These are phyloP conservation scores for Thinopyrum elongatum DNA, from an alignment of 176 grass and related monocot species.

Conservation along the genomic window DNA sequence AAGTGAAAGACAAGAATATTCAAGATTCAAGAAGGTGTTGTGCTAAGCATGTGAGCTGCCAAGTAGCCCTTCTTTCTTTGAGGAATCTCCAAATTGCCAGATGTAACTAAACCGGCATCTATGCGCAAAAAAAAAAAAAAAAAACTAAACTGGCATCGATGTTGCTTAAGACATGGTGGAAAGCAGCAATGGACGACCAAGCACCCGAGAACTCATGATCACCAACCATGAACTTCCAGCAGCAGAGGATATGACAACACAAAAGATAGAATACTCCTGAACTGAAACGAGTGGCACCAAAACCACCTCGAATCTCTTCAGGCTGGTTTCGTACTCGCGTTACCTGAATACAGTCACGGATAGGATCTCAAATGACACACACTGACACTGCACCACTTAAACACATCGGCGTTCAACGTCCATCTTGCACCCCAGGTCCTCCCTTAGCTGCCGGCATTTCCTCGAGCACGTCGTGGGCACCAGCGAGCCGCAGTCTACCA, in stretches of 20 bases:
- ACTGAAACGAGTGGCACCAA: neutral
- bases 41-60: neutral
- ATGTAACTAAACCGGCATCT: neutral
- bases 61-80: neutral
- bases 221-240: neutral
- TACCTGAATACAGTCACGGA: neutral
- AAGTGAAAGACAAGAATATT: conserved; percentile 14
- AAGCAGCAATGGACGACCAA: neutral
- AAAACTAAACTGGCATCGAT: neutral
- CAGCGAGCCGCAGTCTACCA: neutral
- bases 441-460: conserved; percentile 22
- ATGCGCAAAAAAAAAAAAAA: too few species aligned
- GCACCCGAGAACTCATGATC: neutral
- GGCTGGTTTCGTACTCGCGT: neutral
- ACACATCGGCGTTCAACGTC: neutral
- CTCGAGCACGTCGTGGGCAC: conserved; percentile 19
- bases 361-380: neutral
- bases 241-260: neutral
- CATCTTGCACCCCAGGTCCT: neutral
- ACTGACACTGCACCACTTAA: neutral
- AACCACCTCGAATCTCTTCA: conserved; percentile 15
- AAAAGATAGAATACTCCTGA: conserved; percentile 31
- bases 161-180: neutral
- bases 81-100: neutral
- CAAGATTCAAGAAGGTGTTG: neutral